Evolutionary conservation across 345 rosid species (phyloP), one percentile per base, ranked within the genome.

Genomic region (Melaleuca quinquenervia): DNA sequence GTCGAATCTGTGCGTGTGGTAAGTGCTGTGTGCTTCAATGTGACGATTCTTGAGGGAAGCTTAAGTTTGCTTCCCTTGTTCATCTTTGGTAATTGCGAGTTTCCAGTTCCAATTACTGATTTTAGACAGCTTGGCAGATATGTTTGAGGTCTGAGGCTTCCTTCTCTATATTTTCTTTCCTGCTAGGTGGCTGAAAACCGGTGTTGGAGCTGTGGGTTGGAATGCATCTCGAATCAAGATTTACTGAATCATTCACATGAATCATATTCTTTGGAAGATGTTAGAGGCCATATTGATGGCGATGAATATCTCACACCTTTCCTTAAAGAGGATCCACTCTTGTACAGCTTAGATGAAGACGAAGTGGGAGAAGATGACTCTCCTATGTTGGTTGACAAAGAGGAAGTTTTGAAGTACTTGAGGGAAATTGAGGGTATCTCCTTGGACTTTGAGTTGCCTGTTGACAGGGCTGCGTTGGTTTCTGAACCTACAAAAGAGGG

Each of bases 301-400:
- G 98, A 96, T 44, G 93, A 87, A 85, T 95, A 93, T 89, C 87
- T 96, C 82, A 95, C 91, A 88, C 99, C 98, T 85, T 91, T 94
- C 88, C 90, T 90, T 90, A 92, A 89, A 87, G 94, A 97, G 87
- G 99, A 96, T 92, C 84, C 96, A 22, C 96, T 97, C 83, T 86
- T 97, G 85, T 95, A 94, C 89, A 93, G 96, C 87, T 96, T 96
- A 70, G 89, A 83, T 16, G 98, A 93, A 82, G 98, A 92, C 58
- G 98, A 93, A 82, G 98, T 91, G 64, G 94, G 87, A 36, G 99
- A 93, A 88, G 94, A 92, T 80, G 95, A 93, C 52, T 85, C 51
- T 55, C 84, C 86, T 48, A 78, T 84, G 41, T 85, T 88, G 2
- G 84, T 92, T 76, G 94, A 93, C 86, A 89, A 89, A 86, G 95